A percentile compares a stretch with the other conserved stretches of the same genome.
These are phyloP conservation scores for Pelargonium myrrhifolium DNA, from an alignment of 441 rosid species.

Conservation along the genomic window DNA sequence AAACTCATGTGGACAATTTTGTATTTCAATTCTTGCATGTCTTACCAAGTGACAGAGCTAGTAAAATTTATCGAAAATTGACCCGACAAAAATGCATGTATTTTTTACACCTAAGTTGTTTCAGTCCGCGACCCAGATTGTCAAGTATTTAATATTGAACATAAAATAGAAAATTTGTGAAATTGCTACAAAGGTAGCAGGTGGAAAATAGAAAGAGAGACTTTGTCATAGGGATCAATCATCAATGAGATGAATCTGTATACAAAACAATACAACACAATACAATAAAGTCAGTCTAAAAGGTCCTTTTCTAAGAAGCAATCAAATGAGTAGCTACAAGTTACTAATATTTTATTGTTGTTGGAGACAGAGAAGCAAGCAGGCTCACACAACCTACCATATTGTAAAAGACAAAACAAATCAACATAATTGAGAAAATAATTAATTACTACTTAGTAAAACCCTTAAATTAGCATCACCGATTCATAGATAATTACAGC, in stretches of 20 bases:
- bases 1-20: too few relatives aligned
- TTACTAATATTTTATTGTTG: not conserved
- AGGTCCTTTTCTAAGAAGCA: not conserved
- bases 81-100: too few relatives aligned
- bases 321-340: not conserved
- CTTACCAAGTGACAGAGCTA: too few relatives aligned
- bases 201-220: not conserved
- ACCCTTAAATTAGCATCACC: not conserved
- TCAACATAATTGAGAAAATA: not conserved
- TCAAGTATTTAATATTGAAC: too few relatives aligned
- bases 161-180: not conserved
- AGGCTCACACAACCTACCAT: slow-evolving; percentile 1
- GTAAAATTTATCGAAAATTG: too few relatives aligned
- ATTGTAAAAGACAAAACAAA: not conserved
- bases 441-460: not conserved
- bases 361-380: not conserved
- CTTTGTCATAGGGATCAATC: not conserved
- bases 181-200: not conserved
- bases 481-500: not conserved
- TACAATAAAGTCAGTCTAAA: slow-evolving; percentile 6
- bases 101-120: too few relatives aligned
- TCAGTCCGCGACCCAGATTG: too few relatives aligned
- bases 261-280: not conserved
- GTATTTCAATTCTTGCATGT: too few relatives aligned
- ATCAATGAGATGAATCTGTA: too few relatives aligned